Conservation (phyloP, 257 asterid species). For the Echium plantagineum region DNA sequence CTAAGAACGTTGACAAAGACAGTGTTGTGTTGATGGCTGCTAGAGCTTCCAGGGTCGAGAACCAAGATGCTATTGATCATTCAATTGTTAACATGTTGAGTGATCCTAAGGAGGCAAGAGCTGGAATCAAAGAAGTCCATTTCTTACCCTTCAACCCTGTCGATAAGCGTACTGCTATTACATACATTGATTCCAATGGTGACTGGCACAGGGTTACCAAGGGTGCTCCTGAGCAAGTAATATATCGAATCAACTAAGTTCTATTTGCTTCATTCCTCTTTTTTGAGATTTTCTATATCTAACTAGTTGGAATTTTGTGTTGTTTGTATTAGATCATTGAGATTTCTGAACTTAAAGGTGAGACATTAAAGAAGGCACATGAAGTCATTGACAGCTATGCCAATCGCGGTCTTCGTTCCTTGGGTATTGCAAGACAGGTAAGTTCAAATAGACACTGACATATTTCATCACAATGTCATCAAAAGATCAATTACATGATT, state of each 20-base stretch:
- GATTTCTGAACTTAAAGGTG: conserved; percentile 60
- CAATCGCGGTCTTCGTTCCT: conserved; percentile 86
- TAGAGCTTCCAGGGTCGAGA: conserved; percentile 71
- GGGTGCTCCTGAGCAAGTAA: conserved; percentile 94
- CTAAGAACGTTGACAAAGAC: conserved; percentile 36
- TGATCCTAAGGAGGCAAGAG: conserved; percentile 83
- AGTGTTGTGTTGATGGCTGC: conserved; percentile 49
- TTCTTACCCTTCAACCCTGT: conserved; percentile 89
- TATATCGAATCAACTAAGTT: background rate
- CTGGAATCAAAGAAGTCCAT: conserved; percentile 67
- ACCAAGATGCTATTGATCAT: conserved; percentile 88
- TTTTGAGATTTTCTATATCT: background rate
- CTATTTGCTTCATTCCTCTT: background rate
- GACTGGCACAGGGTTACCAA: conserved; percentile 78
- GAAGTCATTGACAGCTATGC: conserved; percentile 56
- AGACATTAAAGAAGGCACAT: conserved; percentile 41
- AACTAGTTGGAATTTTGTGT: background rate
- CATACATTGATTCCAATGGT: conserved; percentile 49
- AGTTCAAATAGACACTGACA: too few relatives aligned
- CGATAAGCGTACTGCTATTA: conserved; percentile 80
- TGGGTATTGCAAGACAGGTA: conserved; percentile 64
- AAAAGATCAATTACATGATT: too few relatives aligned
- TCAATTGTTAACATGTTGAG: conserved; percentile 64
- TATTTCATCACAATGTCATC: too few relatives aligned
- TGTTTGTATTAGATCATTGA: conserved; percentile 45